phyloP scores from a whole-genome alignment of 1,284 basidiomycete species.

The Ustilago esculenta region DNA sequence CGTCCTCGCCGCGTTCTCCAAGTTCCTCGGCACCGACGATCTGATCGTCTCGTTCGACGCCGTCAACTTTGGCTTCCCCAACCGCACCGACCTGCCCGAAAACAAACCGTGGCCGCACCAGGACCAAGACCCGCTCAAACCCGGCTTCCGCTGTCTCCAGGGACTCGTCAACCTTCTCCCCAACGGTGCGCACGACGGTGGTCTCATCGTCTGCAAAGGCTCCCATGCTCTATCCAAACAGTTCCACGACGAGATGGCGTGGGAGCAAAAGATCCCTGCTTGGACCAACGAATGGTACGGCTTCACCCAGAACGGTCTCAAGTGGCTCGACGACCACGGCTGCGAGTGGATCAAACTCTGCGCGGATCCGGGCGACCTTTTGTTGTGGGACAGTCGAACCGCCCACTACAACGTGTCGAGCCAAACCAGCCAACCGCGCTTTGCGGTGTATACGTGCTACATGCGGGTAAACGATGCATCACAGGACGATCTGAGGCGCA shows the following conservation, averaged over 20 bases:
- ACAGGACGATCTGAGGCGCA: conserved; percentile 24
- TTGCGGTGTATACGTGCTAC: conserved; percentile 24
- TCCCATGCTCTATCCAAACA: conserved; percentile 64
- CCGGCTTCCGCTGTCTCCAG: conserved; percentile 68
- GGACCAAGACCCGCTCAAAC: conserved; percentile 66
- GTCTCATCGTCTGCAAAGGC: conserved; percentile 68
- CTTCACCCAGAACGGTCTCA: conserved; percentile 53
- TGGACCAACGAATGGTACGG: conserved; percentile 62
- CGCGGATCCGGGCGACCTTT: conserved; percentile 60
- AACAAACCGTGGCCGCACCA: conserved; percentile 67
- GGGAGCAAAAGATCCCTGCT: conserved; percentile 64
- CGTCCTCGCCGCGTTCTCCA: conserved; percentile 65
- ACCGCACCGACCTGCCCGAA: conserved; percentile 34
- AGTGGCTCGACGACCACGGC: conserved; percentile 60
- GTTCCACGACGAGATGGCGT: conserved; percentile 65
- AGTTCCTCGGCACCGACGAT: conserved; percentile 68
- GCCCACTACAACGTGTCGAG: conserved; percentile 31
- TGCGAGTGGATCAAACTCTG: conserved; percentile 59
- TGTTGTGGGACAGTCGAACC: conserved; percentile 66
- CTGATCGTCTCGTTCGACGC: conserved; percentile 67
- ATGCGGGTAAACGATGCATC: conserved; percentile 19
- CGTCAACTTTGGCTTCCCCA: conserved; percentile 20
- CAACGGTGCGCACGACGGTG: conserved; percentile 69
- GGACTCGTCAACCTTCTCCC: conserved; percentile 68
- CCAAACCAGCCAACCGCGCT: conserved; percentile 20